These are phyloP conservation scores for Neurospora hispaniola DNA, from an alignment of 495 filamentous ascomycete genomes.

Conservation along the genomic window DNA sequence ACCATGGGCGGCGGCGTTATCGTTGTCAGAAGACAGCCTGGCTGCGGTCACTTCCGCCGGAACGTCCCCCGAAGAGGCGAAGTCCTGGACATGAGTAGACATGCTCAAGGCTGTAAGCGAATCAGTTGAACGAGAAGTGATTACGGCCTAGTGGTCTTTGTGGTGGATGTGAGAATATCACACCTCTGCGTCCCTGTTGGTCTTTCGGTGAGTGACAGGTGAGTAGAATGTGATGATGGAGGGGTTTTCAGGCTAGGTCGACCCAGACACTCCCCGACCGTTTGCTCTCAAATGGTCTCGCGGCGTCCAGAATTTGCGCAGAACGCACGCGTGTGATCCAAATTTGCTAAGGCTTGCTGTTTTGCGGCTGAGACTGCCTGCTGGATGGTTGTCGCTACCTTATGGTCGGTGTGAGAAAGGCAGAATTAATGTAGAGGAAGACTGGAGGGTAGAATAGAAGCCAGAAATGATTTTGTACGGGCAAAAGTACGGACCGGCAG, in stretches of 20 bases:
- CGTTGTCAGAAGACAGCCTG: not conserved
- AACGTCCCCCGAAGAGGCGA: not conserved
- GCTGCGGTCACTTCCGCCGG: not conserved
- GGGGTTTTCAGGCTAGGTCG: not conserved
- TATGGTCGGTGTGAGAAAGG: not conserved
- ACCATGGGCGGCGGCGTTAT: not conserved
- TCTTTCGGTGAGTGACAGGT: not conserved
- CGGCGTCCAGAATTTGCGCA: not conserved
- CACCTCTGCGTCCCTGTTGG: not conserved
- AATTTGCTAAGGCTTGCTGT: not conserved
- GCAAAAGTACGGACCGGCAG: not conserved
- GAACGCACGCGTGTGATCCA: not conserved
- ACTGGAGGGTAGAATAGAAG: not conserved
- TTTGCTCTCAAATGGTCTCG: not conserved
- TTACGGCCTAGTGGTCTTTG: not conserved
- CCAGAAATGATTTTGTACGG: not conserved
- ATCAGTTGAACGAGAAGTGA: not conserved
- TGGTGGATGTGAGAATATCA: slow-evolving; percentile 5
- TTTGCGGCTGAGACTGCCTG: not conserved
- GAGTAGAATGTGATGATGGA: not conserved
- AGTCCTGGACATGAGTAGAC: not conserved
- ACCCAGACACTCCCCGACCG: not conserved
- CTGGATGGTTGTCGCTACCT: not conserved
- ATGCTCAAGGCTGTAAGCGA: not conserved
- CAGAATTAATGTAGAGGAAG: not conserved